Percentiles rank a stretch among this genome's conserved stretches.
Evolutionary conservation across 306 rosid species (phyloP).

Genomic region (Vigna hirtella): DNA sequence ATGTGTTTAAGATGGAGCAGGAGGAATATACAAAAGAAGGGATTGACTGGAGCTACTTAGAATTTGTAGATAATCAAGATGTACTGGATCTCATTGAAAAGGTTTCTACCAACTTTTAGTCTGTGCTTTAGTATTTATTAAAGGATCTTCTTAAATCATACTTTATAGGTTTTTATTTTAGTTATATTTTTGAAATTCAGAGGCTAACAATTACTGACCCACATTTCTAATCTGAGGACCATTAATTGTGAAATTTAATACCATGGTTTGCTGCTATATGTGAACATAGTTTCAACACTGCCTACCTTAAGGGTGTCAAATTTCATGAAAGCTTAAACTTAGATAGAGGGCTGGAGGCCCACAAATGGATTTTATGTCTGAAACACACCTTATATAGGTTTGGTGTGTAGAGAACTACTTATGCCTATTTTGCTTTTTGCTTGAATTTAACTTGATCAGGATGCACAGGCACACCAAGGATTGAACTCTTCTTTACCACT

Average conservation of each 20-base stretch:
- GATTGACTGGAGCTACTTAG: conserved; percentile 94
- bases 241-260: neutral
- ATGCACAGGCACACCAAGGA: neutral
- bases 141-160: conserved; percentile 1
- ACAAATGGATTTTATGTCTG: neutral
- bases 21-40: conserved; percentile 82
- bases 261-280: conserved; percentile 11
- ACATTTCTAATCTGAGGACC: conserved; percentile 33
- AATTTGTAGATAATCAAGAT: conserved; percentile 88
- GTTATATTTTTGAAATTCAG: conserved; percentile 19
- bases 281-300: conserved; percentile 26
- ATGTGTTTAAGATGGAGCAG: conserved; percentile 96
- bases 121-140: conserved; percentile 16
- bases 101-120: conserved; percentile 57
- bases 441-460: conserved; percentile 1
- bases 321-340: neutral
- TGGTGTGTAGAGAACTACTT: neutral
- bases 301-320: conserved; percentile 3
- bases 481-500: conserved; percentile 12
- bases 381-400: neutral
- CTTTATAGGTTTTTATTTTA: conserved; percentile 14
- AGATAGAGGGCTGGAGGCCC: conserved; percentile 2
- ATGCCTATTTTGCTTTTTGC: neutral
- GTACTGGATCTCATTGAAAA: conserved; percentile 92
- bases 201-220: conserved; percentile 32